A percentile compares a stretch with the other conserved stretches of the same genome.
phyloP scores from a whole-genome alignment of 305 asterid genomes.

The Fraxinus angustifolia region DNA sequence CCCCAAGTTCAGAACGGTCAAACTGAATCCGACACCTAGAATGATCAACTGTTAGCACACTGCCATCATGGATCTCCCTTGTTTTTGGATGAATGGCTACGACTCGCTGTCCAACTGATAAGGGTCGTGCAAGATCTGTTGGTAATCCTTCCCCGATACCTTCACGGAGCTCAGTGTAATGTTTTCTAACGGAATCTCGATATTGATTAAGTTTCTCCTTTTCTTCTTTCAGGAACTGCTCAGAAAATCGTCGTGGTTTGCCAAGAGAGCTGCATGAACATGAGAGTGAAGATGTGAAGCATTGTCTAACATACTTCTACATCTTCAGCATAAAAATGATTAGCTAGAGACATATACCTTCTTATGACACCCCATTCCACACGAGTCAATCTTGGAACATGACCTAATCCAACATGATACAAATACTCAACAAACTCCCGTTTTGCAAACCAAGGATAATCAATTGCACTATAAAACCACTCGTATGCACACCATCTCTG shows the following conservation, averaged over 20 bases:
- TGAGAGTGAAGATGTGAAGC: constrained; percentile 3
- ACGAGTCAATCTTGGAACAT: constrained; percentile 88
- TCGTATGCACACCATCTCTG: constrained; percentile 91
- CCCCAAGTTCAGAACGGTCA: constrained; percentile 86
- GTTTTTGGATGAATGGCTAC: constrained; percentile 92
- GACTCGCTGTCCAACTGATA: constrained; percentile 91
- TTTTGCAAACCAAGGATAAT: constrained; percentile 93
- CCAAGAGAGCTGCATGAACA: constrained; percentile 77
- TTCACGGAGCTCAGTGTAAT: constrained; percentile 79
- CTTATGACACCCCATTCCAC: constrained; percentile 98
- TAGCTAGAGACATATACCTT: constrained; percentile 45
- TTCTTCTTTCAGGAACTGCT: constrained; percentile 91
- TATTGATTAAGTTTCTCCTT: constrained; percentile 86
- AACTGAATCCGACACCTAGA: constrained; percentile 88
- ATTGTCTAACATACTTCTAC: constrained; percentile 1
- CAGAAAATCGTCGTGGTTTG: constrained; percentile 88
- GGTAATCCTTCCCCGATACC: constrained; percentile 85
- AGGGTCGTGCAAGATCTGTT: constrained; percentile 86
- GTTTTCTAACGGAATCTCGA: constrained; percentile 84
- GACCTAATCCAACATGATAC: constrained; percentile 87
- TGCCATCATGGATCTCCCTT: constrained; percentile 85
- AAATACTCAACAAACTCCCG: constrained; percentile 89
- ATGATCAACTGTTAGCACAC: constrained; percentile 85
- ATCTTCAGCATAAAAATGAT: constrained; percentile 20
- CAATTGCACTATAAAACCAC: constrained; percentile 96